These are phyloP conservation scores for Annona cherimola DNA, from an alignment of 164 flowering plant genomes.

Conservation along the genomic window DNA sequence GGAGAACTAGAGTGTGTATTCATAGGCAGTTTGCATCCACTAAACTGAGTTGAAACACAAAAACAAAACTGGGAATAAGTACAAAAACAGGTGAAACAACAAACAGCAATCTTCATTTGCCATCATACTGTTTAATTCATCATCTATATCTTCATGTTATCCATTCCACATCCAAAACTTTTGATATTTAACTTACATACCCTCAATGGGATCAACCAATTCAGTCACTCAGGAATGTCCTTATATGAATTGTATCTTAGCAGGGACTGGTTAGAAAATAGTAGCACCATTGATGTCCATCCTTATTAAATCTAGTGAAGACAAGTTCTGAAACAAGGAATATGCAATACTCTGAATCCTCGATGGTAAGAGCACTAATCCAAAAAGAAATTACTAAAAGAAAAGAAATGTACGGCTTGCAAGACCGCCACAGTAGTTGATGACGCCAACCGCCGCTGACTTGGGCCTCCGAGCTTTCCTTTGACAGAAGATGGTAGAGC, in stretches of 20 bases:
- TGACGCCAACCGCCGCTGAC: constrained; percentile 76
- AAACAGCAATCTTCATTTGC: not conserved
- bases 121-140: no score
- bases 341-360: not conserved
- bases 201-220: not conserved
- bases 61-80: not conserved
- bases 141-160: no score
- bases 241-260: not conserved
- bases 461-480: constrained; percentile 96
- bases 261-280: not conserved
- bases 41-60: not conserved
- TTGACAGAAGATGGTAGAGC: constrained; percentile 59
- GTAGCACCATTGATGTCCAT: not conserved
- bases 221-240: not conserved
- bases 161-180: no score
- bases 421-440: constrained; percentile 50
- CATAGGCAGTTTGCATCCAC: not conserved
- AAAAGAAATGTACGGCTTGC: constrained; percentile 55
- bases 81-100: not conserved
- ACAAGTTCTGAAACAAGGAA: not conserved
- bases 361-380: not conserved
- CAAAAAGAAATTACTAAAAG: not conserved
- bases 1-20: not conserved
- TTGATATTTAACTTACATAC: not conserved
- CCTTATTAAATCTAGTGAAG: not conserved